phyloP scores from a whole-genome alignment of 2,329 filamentous ascomycete genomes.

The Sclerotiophoma versabilis region DNA sequence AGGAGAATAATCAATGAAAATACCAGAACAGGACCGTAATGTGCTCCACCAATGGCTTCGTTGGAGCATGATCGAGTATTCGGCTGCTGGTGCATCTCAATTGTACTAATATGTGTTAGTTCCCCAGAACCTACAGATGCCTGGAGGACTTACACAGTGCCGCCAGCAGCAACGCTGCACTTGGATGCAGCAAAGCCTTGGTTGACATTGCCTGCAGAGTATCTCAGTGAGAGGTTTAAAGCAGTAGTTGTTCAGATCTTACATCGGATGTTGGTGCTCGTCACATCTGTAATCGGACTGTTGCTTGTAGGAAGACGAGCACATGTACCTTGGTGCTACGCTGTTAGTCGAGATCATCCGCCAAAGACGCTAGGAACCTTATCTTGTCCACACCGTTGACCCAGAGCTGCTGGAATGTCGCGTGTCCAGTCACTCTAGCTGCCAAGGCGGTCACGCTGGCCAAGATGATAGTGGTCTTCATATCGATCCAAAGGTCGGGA shows the following conservation, averaged over 20 bases:
- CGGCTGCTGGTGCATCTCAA: conserved; percentile 58
- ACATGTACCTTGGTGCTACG: conserved; percentile 27
- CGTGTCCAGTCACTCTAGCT: conserved; percentile 28
- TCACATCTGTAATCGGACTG: conserved; percentile 56
- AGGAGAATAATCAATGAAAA: not conserved
- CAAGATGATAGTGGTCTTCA: conserved; percentile 24
- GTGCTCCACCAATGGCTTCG: conserved; percentile 45
- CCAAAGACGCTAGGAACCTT: conserved; percentile 4
- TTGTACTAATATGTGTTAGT: conserved; percentile 29
- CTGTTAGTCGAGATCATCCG: not conserved
- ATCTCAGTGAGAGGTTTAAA: not conserved
- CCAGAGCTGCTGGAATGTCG: conserved; percentile 45
- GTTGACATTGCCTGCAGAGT: conserved; percentile 31
- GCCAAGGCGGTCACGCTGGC: conserved; percentile 24
- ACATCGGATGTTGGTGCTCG: conserved; percentile 61
- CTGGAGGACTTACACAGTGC: conserved; percentile 34
- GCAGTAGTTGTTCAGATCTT: not conserved
- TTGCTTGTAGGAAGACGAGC: conserved; percentile 47
- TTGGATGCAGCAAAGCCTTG: conserved; percentile 45
- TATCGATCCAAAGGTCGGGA: conserved; percentile 8
- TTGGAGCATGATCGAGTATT: conserved; percentile 60
- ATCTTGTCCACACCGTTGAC: conserved; percentile 41
- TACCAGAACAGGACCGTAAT: conserved; percentile 61
- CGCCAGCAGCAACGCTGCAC: conserved; percentile 58
- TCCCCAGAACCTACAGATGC: not conserved